Conservation (phyloP, 2,329 filamentous ascomycete species). For the Aspergillus versicolor region DNA sequence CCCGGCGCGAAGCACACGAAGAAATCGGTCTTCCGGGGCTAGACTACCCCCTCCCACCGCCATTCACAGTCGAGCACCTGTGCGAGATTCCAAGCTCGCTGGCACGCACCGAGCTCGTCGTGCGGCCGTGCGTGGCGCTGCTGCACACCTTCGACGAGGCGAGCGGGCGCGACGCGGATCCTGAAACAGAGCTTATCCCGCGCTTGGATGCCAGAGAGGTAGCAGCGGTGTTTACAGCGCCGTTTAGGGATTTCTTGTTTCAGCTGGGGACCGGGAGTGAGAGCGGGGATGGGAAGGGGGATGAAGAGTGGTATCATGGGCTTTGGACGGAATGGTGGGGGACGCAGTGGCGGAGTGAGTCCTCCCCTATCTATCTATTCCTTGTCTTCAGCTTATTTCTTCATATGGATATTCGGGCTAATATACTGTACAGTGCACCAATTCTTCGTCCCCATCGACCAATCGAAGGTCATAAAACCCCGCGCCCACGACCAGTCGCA, state of each 20-base stretch:
- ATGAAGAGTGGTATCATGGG: constrained; percentile 77
- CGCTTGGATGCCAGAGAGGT: constrained; percentile 86
- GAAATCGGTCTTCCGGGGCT: constrained; percentile 82
- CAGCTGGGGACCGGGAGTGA: constrained; percentile 47
- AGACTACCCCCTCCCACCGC: constrained; percentile 68
- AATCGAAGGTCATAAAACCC: constrained; percentile 67
- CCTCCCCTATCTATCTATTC: background rate
- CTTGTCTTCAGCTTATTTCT: background rate
- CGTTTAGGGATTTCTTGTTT: constrained; percentile 78
- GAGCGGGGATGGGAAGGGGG: background rate
- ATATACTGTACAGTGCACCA: constrained; percentile 64
- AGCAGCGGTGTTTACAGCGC: constrained; percentile 87
- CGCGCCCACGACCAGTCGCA: constrained; percentile 41
- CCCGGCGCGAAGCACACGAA: constrained; percentile 84
- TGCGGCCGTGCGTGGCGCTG: constrained; percentile 75
- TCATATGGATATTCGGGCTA: background rate
- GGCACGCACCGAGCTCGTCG: constrained; percentile 70
- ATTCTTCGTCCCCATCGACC: constrained; percentile 80
- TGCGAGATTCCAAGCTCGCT: constrained; percentile 78
- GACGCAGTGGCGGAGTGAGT: constrained; percentile 65
- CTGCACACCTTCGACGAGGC: constrained; percentile 62
- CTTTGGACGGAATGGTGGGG: constrained; percentile 78
- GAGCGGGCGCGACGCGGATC: constrained; percentile 48
- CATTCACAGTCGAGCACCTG: constrained; percentile 83
- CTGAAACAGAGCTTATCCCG: constrained; percentile 72